Base-by-base conservation (phyloP, 345 rosid genomes). In the Microcos paniculata region DNA sequence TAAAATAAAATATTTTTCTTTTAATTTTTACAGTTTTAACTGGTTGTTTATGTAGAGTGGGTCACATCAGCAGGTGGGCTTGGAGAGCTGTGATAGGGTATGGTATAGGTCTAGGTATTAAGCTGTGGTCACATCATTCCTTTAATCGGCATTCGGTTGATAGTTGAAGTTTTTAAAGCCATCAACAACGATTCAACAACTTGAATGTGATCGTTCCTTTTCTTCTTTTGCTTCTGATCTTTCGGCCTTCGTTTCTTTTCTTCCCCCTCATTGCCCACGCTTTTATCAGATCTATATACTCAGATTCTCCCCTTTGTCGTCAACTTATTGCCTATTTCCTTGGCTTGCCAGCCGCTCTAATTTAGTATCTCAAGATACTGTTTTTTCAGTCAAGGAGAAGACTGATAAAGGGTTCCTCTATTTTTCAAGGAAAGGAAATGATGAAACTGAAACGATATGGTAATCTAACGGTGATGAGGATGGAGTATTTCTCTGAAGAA, bases 11-110 rank as follows among this genome's bases (percentile, higher is more conserved):
- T 58, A 73, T 61, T 75, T 79, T 31, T 74, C 33, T 75, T 30
- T 31, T 30, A 28, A 67, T 67, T 83, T 82, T 80, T 77, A 83
- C 91, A 81, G 91, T 81, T 81, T 88, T 79, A 84, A 91, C 98
- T 91, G 88, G 80, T 75, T 84, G 98, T 91, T 86, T 80, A 83
- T 89, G 84, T 80, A 21, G 77, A 88, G 97, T 95, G 94, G 98
- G 99, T 92, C 99, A 92, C 98, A 92, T 92, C 97, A 92, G 85
- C 98, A 90, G 96, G 94, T 92, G 92, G 85, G 74, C 64, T 78
- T 61, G 45, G 46, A 6, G 70, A 79, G 83, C 46, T 78, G 71
- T 80, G 77, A 81, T 86, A 84, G 84, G 80, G 81, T 84, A 76
- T 81, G 73, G 55, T 72, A 85, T 81, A 86, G 87, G 89, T 84